Conservation (phyloP, 2,329 filamentous ascomycete species). For the Colletotrichum plurivorum region DNA sequence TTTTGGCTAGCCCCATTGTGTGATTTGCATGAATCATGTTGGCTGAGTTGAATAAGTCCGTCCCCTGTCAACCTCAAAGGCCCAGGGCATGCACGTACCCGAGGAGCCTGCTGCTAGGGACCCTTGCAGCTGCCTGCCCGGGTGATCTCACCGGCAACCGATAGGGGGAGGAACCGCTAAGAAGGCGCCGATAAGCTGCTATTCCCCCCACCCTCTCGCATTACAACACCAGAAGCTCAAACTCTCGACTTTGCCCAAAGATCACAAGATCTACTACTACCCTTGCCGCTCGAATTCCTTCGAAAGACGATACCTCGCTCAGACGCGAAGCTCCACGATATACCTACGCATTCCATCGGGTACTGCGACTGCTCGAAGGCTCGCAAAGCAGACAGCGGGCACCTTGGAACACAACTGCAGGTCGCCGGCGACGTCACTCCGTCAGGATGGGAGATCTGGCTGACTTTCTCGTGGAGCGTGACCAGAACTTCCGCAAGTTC, state of each 20-base stretch:
- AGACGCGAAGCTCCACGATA: neutral
- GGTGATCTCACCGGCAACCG: constrained; percentile 39
- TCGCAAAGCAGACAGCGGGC: neutral
- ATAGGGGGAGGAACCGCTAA: constrained; percentile 23
- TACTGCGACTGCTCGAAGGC: neutral
- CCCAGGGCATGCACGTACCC: constrained; percentile 16
- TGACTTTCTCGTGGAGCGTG: constrained; percentile 73
- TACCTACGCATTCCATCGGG: neutral
- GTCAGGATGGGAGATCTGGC: constrained; percentile 76
- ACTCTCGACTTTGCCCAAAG: neutral
- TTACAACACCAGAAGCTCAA: neutral
- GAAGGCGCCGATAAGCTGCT: constrained; percentile 20
- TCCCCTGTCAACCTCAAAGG: neutral
- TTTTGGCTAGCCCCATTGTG: too few species aligned
- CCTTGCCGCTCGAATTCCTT: neutral
- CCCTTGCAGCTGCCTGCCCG: neutral
- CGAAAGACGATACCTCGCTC: neutral
- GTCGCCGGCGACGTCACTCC: constrained; percentile 2
- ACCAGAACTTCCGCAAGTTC: constrained; percentile 73
- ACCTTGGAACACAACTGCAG: neutral
- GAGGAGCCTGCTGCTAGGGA: constrained; percentile 1
- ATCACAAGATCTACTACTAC: neutral
- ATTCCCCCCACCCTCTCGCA: constrained; percentile 1
- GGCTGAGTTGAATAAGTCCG: neutral
- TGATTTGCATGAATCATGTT: neutral